Evolutionary conservation across 345 rosid genomes (phyloP).

Genomic region (Pseudoturritis turrita): DNA sequence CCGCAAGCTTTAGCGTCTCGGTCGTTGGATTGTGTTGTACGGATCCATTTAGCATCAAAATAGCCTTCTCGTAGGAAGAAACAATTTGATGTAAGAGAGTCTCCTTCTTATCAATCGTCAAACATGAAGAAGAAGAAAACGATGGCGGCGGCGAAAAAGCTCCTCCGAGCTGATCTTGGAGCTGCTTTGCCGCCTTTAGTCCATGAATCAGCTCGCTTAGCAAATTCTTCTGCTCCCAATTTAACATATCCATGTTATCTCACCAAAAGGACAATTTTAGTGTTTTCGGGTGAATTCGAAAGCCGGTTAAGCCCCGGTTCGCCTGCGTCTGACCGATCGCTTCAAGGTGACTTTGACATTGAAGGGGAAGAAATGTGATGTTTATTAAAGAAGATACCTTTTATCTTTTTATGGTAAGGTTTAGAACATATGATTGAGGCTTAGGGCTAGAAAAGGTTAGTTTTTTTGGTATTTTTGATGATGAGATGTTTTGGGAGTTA

Average conservation of each 20-base stretch:
- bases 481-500: not conserved
- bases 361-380: not conserved
- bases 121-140: not conserved
- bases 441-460: not conserved
- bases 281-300: not conserved
- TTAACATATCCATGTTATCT: constrained; percentile 21
- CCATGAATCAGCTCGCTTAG: constrained; percentile 56
- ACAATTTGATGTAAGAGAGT: constrained; percentile 42
- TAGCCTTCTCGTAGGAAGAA: constrained; percentile 63
- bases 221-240: constrained; percentile 46
- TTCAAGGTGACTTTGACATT: not conserved
- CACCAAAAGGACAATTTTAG: not conserved
- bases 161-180: constrained; percentile 36
- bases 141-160: constrained; percentile 16
- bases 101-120: constrained; percentile 28
- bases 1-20: not conserved
- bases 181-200: constrained; percentile 51
- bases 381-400: not conserved
- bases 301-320: not conserved
- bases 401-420: not conserved
- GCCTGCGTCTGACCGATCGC: not conserved
- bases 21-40: constrained; percentile 21
- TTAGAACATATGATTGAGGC: not conserved
- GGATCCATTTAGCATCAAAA: constrained; percentile 39
- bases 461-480: not conserved